Evolutionary conservation across 2,329 filamentous ascomycete species (phyloP), one percentile per base, ranked within the genome.

Genomic region (Aspergillus sp.): DNA sequence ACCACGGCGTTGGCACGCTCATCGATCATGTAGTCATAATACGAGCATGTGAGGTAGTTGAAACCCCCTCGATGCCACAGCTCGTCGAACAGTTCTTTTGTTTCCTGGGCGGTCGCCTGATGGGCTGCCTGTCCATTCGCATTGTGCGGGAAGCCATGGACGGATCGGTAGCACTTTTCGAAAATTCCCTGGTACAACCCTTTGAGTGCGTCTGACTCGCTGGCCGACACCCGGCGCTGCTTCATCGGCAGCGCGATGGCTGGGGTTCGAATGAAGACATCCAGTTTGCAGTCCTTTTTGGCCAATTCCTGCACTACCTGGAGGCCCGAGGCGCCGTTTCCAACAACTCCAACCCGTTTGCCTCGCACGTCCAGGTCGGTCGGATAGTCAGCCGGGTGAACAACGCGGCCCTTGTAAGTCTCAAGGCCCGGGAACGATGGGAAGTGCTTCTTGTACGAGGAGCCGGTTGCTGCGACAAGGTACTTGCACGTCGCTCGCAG

Each of bases 321-420:
- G 3, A 45, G 37, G 8, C 43, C 43, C 4, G 43, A 44, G 4
- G 41, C 41, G 11, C 43, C 43, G 13, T 44, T 44, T 13, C 43
- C 43, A 25, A 45, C 29, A 20, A 45, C 15, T 2, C 41, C 43
- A 19, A 45, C 39, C 3, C 36, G 34, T 19, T 44, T 45, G 40
- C 43, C 26, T 22, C 10, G 5, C 19, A 22, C 19, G 10, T 22
- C 19, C 19, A 22, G 19, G 10, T 22, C 19, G 19, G 19, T 10
- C 19, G 19, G 19, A 80, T 71, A 78, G 20, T 63, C 56, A 0
- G 72, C 66, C 1, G 68, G 68, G 44, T 78, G 73, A 19, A 75
- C 59, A 5, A 75, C 53, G 8, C 53, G 49, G 7, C 72, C 72
- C 29, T 61, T 50, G 52, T 71, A 78, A 1, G 25, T 28, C 4